Conservation (phyloP, 2,329 filamentous ascomycete genomes). For the Colletotrichum orbiculare region DNA sequence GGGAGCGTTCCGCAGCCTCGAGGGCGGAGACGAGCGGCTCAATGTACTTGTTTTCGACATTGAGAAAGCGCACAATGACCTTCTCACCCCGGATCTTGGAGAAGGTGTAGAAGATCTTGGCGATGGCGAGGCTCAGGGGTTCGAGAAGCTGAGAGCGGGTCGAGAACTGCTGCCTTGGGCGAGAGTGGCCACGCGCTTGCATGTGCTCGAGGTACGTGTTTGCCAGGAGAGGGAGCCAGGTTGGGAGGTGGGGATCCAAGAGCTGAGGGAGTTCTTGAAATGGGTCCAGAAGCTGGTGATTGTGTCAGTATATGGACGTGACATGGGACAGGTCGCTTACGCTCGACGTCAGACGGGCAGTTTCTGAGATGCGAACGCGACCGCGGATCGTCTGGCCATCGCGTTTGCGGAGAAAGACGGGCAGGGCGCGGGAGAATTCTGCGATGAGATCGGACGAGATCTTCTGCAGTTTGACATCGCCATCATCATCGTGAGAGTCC, state of each 20-base stretch:
- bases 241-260: conserved; percentile 84
- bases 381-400: conserved; percentile 59
- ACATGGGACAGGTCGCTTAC: conserved; percentile 46
- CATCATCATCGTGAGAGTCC: conserved; percentile 70
- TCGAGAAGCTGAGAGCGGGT: conserved; percentile 55
- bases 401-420: conserved; percentile 62
- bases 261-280: conserved; percentile 97
- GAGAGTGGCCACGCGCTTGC: conserved; percentile 51
- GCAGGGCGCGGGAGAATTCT: conserved; percentile 66
- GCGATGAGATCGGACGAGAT: conserved; percentile 68
- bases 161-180: conserved; percentile 43
- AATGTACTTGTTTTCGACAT: conserved; percentile 87
- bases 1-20: conserved; percentile 64
- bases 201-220: conserved; percentile 80
- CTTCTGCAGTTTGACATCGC: conserved; percentile 71
- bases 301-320: conserved; percentile 2
- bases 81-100: conserved; percentile 97
- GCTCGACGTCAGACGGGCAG: conserved; percentile 57
- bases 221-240: conserved; percentile 79
- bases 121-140: conserved; percentile 77
- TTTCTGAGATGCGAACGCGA: conserved; percentile 62
- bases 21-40: conserved; percentile 82
- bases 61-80: conserved; percentile 89
- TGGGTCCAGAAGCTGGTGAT: conserved; percentile 73
- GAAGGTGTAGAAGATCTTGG: conserved; percentile 84